A percentile compares a stretch with the other conserved stretches of the same genome.
Conservation (phyloP, 306 rosid genomes). For the Prunus salicina region DNA sequence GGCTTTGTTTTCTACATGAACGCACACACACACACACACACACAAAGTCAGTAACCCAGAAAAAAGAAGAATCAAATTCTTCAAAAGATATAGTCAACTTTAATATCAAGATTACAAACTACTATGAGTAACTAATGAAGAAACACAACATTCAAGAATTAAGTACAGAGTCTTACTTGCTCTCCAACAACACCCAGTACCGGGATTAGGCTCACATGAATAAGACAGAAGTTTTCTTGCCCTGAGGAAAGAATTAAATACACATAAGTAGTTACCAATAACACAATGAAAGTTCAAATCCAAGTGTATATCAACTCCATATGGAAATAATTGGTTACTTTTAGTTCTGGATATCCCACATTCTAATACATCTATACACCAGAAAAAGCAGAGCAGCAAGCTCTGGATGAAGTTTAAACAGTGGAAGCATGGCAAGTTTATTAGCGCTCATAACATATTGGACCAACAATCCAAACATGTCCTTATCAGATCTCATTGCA, state of each 20-base stretch:
- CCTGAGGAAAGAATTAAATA: constrained; percentile 55
- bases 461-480: not conserved
- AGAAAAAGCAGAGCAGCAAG: not conserved
- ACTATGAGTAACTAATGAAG: not conserved
- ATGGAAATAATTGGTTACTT: not conserved
- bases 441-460: not conserved
- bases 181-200: constrained; percentile 97
- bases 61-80: constrained; percentile 10
- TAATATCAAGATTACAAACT: not conserved
- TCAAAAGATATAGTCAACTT: not conserved
- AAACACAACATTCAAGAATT: not conserved
- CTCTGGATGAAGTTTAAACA: not conserved
- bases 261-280: not conserved
- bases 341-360: not conserved
- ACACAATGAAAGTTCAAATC: not conserved
- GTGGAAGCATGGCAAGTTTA: not conserved
- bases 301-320: not conserved
- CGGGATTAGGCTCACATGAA: constrained; percentile 98
- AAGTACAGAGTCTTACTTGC: constrained; percentile 58
- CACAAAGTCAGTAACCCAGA: constrained; percentile 19
- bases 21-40: not conserved
- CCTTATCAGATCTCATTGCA: not conserved
- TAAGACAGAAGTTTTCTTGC: constrained; percentile 85
- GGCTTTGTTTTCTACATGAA: constrained; percentile 87
- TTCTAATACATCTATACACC: not conserved